phyloP scores from a whole-genome alignment of 2,329 filamentous ascomycete genomes.

The Alternaria consortialis region DNA sequence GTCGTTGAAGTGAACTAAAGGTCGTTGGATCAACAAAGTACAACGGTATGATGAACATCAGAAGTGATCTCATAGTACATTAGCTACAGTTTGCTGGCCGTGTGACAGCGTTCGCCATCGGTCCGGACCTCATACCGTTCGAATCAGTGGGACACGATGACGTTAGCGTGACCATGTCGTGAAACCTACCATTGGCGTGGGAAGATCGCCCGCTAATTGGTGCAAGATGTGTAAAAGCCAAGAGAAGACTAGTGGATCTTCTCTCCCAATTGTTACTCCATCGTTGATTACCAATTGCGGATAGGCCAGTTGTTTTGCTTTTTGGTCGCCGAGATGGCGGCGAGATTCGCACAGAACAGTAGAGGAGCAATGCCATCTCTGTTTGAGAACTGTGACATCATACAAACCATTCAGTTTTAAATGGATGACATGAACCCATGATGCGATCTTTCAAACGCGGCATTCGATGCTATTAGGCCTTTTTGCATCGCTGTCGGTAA shows the following conservation, averaged over 20 bases:
- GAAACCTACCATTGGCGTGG: not conserved
- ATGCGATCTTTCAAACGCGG: no score
- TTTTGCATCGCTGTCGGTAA: not conserved
- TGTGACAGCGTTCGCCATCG: not conserved
- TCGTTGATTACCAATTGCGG: slow-evolving; percentile 1
- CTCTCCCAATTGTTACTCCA: not conserved
- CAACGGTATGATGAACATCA: not conserved
- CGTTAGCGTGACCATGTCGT: slow-evolving; percentile 13
- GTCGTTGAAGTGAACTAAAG: not conserved
- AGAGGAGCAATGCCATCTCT: not conserved
- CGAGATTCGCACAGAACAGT: not conserved
- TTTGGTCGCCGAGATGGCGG: slow-evolving; percentile 2
- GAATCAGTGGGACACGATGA: slow-evolving; percentile 7
- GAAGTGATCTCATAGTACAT: slow-evolving; percentile 18
- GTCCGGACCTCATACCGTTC: slow-evolving; percentile 4
- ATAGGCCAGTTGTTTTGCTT: not conserved
- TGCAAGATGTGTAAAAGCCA: not conserved
- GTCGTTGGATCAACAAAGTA: not conserved
- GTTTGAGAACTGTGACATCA: not conserved
- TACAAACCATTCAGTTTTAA: not conserved
- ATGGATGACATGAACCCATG: not conserved
- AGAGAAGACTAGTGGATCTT: not conserved
- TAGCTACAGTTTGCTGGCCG: not conserved
- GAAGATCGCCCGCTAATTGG: not conserved
- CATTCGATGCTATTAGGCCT: not conserved